phyloP scores from a whole-genome alignment of 2,329 filamentous ascomycete genomes.

The Monosporascus sp. region DNA sequence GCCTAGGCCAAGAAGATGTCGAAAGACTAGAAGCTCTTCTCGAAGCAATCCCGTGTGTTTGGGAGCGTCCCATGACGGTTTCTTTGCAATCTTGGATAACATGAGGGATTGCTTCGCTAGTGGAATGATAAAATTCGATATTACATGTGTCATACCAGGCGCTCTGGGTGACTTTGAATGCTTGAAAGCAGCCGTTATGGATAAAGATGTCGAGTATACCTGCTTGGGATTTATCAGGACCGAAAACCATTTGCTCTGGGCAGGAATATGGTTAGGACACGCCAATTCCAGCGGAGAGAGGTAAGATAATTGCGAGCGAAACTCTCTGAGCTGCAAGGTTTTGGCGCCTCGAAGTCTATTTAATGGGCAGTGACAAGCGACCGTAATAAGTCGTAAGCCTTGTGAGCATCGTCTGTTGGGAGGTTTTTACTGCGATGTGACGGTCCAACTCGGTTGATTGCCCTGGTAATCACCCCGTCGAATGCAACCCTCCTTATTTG shows the following conservation, averaged over 20 bases:
- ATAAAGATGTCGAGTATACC: not conserved
- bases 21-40: not conserved
- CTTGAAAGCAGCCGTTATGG: not conserved
- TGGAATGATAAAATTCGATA: not conserved
- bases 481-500: too few relatives aligned
- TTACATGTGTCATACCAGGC: not conserved
- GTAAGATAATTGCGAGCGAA: not conserved
- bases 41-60: not conserved
- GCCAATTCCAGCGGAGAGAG: not conserved
- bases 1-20: not conserved
- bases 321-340: not conserved
- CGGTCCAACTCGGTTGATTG: too few relatives aligned
- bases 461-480: too few relatives aligned
- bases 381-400: not conserved
- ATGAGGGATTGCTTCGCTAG: not conserved
- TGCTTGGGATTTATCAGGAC: not conserved
- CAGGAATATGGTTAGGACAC: not conserved
- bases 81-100: not conserved
- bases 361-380: constrained; percentile 16
- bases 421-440: too few relatives aligned
- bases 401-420: too few relatives aligned
- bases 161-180: not conserved
- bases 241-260: not conserved
- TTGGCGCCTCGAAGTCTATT: not conserved
- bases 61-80: not conserved